Conservation (phyloP, 129 eudicot genomes). For the Centaurea solstitialis region DNA sequence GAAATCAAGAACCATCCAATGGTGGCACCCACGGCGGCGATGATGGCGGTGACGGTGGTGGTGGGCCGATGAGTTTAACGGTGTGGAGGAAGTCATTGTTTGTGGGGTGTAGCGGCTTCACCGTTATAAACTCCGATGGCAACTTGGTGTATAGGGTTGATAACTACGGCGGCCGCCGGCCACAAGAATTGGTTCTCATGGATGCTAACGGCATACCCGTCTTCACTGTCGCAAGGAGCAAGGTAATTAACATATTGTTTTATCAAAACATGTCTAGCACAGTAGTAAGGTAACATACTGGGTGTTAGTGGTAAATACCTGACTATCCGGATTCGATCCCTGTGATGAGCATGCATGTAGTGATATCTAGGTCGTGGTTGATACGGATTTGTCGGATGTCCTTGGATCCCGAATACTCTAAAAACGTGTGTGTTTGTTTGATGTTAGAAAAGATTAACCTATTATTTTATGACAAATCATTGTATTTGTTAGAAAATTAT, state of each 20-base stretch:
- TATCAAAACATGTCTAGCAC: too few species aligned
- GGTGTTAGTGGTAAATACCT: too few species aligned
- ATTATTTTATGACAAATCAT: background rate
- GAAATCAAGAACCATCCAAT: slow-evolving; percentile 19
- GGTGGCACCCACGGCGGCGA: background rate
- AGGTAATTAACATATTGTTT: slow-evolving; percentile 39
- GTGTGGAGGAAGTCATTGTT: slow-evolving; percentile 90
- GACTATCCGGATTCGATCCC: too few species aligned
- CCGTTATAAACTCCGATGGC: slow-evolving; percentile 75
- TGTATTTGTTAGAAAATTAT: background rate
- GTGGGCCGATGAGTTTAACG: slow-evolving; percentile 45
- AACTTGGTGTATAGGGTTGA: slow-evolving; percentile 74
- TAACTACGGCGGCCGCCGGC: slow-evolving; percentile 54
- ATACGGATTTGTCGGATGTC: too few species aligned
- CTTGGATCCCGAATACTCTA: too few species aligned
- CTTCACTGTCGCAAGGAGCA: slow-evolving; percentile 60
- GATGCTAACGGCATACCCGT: slow-evolving; percentile 68
- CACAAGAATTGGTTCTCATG: slow-evolving; percentile 58
- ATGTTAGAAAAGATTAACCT: too few species aligned
- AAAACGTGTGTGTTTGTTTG: too few species aligned
- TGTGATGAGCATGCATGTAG: too few species aligned
- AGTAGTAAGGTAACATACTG: too few species aligned
- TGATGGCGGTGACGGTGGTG: background rate
- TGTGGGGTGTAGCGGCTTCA: slow-evolving; percentile 76
- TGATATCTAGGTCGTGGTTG: too few species aligned